These are phyloP conservation scores for Talaromyces islandicus DNA, from an alignment of 2,329 filamentous ascomycete genomes.

Conservation along the genomic window DNA sequence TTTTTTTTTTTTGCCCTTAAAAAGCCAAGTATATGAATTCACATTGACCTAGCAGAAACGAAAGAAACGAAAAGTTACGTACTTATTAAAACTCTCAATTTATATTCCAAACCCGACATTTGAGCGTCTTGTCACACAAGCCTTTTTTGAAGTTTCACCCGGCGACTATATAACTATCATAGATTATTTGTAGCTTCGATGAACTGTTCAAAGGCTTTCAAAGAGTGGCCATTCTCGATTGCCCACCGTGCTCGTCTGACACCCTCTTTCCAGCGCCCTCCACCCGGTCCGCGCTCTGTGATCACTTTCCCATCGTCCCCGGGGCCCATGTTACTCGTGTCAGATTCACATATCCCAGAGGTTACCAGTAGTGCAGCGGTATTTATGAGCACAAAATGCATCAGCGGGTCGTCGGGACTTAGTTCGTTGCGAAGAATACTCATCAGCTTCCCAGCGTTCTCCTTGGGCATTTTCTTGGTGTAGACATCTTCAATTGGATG, in stretches of 20 bases:
- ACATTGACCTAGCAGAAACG: not conserved
- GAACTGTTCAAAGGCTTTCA: slow-evolving; percentile 75
- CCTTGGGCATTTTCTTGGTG: slow-evolving; percentile 74
- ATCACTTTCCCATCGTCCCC: slow-evolving; percentile 78
- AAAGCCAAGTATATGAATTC: not conserved
- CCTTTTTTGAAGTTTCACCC: not conserved
- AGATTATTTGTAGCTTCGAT: slow-evolving; percentile 69
- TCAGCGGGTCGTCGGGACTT: slow-evolving; percentile 69
- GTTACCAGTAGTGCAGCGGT: slow-evolving; percentile 81
- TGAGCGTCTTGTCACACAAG: not conserved
- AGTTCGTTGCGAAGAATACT: slow-evolving; percentile 70
- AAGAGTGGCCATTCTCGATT: slow-evolving; percentile 78
- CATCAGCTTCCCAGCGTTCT: slow-evolving; percentile 81
- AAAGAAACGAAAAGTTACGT: not conserved
- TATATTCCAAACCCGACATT: not conserved
- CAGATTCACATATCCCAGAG: slow-evolving; percentile 78
- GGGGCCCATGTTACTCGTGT: slow-evolving; percentile 70
- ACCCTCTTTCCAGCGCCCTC: slow-evolving; percentile 91
- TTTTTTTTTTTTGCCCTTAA: too few species aligned
- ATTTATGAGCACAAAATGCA: slow-evolving; percentile 93
- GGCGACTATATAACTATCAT: not conserved
- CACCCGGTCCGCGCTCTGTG: slow-evolving; percentile 74
- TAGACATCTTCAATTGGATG: slow-evolving; percentile 75
- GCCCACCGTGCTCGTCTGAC: slow-evolving; percentile 82
- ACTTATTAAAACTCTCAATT: not conserved